Evolutionary conservation across 2,329 filamentous ascomycete genomes (phyloP).

Genomic region (Cercospora beticola): DNA sequence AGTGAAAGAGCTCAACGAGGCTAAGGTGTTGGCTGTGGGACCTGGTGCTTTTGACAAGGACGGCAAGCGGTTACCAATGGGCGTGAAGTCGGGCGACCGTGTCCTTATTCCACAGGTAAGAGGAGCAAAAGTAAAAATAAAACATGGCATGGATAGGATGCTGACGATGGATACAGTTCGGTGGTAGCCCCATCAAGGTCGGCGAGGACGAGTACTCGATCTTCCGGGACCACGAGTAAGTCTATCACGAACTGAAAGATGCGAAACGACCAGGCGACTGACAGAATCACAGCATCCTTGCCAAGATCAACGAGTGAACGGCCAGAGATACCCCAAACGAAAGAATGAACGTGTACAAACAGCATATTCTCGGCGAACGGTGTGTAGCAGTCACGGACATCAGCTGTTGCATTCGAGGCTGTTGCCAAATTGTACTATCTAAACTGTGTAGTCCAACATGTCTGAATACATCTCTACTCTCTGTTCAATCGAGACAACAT

Average conservation of each 20-base stretch:
- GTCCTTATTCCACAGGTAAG: slow-evolving; percentile 93
- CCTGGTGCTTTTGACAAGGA: slow-evolving; percentile 85
- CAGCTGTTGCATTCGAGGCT: slow-evolving; percentile 11
- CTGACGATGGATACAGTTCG: slow-evolving; percentile 60
- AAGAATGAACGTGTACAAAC: slow-evolving; percentile 27
- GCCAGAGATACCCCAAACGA: slow-evolving; percentile 21
- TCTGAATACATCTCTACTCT: slow-evolving; percentile 22
- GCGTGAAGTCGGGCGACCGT: slow-evolving; percentile 80
- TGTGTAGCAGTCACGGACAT: slow-evolving; percentile 7
- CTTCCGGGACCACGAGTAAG: slow-evolving; percentile 97
- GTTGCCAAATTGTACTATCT: slow-evolving; percentile 13
- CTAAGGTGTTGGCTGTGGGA: slow-evolving; percentile 90
- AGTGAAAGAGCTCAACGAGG: slow-evolving; percentile 98
- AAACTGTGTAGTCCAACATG: slow-evolving; percentile 16
- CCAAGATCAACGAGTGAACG: slow-evolving; percentile 94
- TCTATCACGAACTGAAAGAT: neutral
- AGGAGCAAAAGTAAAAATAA: neutral
- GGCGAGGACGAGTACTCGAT: slow-evolving; percentile 95
- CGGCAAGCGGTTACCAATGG: slow-evolving; percentile 81
- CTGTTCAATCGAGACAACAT: neutral
- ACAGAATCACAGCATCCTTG: slow-evolving; percentile 69
- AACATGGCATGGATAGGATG: neutral
- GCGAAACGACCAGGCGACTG: slow-evolving; percentile 14
- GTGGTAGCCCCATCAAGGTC: slow-evolving; percentile 93
- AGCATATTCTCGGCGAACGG: slow-evolving; percentile 23